These are phyloP conservation scores for Apophysomyces sp. DNA, from an alignment of 371 early-diverging fungal species.

Conservation along the genomic window DNA sequence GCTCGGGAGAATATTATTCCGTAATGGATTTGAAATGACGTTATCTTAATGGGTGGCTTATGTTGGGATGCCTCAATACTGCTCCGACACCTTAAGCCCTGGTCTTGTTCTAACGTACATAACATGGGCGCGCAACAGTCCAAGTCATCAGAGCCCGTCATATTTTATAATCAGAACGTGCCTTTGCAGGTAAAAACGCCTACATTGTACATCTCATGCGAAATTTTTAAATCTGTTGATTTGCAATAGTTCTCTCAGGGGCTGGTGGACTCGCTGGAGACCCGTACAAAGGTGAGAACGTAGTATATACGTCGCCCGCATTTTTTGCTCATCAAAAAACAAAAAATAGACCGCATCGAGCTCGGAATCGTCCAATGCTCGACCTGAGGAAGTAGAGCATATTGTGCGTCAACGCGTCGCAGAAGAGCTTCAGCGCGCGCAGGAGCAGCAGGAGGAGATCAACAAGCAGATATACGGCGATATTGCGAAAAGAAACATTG, in stretches of 20 bases:
- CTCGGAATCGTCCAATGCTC: conserved; percentile 3
- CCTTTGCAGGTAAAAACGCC: conserved; percentile 40
- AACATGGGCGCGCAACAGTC: conserved; percentile 51
- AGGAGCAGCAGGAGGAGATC: conserved; percentile 26
- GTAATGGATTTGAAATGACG: too few relatives aligned
- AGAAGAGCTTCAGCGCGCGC: conserved; percentile 36
- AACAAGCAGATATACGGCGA: conserved; percentile 33
- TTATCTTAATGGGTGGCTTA: neutral
- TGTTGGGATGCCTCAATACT: neutral
- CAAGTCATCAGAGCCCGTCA: conserved; percentile 40
- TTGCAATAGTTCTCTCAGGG: conserved; percentile 31
- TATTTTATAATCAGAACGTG: conserved; percentile 47
- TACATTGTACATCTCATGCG: conserved; percentile 1
- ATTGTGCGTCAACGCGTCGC: conserved; percentile 46
- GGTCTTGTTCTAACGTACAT: neutral
- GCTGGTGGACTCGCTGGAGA: conserved; percentile 32
- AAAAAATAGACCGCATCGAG: neutral
- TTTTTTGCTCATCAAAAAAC: neutral
- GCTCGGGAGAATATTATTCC: too few relatives aligned
- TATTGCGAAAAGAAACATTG: conserved; percentile 40
- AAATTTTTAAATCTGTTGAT: neutral
- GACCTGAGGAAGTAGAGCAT: conserved; percentile 41
- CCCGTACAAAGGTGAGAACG: conserved; percentile 26
- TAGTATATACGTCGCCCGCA: neutral
- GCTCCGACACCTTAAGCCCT: neutral